Conservation (phyloP, 2,329 filamentous ascomycete genomes). For the Aureobasidium subglaciale region DNA sequence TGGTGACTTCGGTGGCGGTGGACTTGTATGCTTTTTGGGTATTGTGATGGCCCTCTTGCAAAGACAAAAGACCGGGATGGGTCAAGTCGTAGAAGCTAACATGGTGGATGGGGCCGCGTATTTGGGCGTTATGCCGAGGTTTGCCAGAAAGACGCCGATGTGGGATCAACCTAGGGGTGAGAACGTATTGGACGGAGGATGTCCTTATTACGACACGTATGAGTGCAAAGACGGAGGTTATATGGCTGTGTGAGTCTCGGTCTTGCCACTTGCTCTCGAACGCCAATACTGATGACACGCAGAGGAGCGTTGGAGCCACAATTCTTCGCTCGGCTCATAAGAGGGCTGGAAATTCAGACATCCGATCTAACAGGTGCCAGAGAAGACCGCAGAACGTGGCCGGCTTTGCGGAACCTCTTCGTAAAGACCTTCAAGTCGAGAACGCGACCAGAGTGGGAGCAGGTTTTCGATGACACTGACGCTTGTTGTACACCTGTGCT, state of each 20-base stretch:
- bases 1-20: slow-evolving; percentile 87
- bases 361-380: slow-evolving; percentile 43
- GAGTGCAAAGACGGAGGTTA: slow-evolving; percentile 71
- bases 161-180: slow-evolving; percentile 61
- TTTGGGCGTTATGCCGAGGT: slow-evolving; percentile 68
- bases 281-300: neutral
- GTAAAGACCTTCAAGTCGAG: slow-evolving; percentile 58
- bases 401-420: slow-evolving; percentile 56
- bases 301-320: slow-evolving; percentile 78
- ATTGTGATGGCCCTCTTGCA: slow-evolving; percentile 72
- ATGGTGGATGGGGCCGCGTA: slow-evolving; percentile 90
- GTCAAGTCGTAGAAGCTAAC: slow-evolving; percentile 89
- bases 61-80: slow-evolving; percentile 56
- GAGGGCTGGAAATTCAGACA: slow-evolving; percentile 55
- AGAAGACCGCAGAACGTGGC: slow-evolving; percentile 60
- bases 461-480: slow-evolving; percentile 80
- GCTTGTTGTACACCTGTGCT: slow-evolving; percentile 89
- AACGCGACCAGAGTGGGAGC: slow-evolving; percentile 74
- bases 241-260: slow-evolving; percentile 59
- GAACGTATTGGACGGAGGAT: slow-evolving; percentile 76
- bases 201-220: slow-evolving; percentile 86
- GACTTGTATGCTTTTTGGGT: slow-evolving; percentile 72
- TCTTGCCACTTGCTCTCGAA: neutral
- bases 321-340: slow-evolving; percentile 66
- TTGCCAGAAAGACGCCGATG: slow-evolving; percentile 55